These are phyloP conservation scores for Colletotrichum abscissum DNA, from an alignment of 2,329 filamentous ascomycete genomes.

Conservation along the genomic window DNA sequence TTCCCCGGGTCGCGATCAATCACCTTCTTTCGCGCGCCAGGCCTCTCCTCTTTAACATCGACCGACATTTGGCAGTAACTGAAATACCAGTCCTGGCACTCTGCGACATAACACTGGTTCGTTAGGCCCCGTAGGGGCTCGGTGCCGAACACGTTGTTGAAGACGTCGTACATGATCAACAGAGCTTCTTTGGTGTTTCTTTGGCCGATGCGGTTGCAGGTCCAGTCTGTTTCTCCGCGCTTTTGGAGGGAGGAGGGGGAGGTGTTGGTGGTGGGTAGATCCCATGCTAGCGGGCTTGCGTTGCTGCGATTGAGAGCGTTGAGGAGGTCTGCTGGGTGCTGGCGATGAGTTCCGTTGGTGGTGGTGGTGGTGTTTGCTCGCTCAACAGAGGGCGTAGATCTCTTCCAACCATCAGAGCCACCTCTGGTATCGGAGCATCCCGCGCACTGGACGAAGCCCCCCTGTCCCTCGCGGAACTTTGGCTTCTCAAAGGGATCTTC, in stretches of 20 bases:
- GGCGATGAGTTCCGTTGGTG: no score
- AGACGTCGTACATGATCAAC: background rate
- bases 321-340: no score
- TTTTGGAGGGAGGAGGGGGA: background rate
- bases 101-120: conserved; percentile 11
- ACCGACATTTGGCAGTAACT: conserved; percentile 8
- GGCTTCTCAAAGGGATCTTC: background rate
- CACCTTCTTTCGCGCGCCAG: background rate
- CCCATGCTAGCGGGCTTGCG: background rate
- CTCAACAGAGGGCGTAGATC: no score
- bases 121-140: background rate
- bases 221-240: background rate
- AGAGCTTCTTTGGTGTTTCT: background rate
- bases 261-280: background rate
- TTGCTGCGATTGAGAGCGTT: no score
- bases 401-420: no score
- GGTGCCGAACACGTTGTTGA: background rate
- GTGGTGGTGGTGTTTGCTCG: no score
- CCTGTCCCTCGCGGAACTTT: background rate
- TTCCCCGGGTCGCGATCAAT: background rate
- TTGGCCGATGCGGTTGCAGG: background rate
- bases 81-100: background rate
- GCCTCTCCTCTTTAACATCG: rapidly evolving
- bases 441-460: background rate
- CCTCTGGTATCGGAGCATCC: no score